Conservation (phyloP, 163 green algal genomes). For the Scenedesmus sp. region DNA sequence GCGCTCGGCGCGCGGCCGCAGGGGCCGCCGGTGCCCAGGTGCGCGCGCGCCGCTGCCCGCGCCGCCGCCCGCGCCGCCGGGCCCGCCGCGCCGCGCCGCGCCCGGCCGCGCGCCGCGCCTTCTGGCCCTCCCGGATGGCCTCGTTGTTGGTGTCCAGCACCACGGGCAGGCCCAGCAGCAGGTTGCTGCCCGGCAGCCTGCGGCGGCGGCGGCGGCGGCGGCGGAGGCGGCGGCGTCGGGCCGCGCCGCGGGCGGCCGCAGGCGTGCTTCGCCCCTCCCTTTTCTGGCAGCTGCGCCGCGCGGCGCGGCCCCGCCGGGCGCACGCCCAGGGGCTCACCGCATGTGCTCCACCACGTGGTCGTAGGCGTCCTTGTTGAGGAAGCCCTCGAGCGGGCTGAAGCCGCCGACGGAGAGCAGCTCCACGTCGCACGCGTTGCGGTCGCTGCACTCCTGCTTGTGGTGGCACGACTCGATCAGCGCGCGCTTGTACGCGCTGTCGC, state of each 20-base stretch:
- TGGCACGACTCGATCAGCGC: conserved; percentile 61
- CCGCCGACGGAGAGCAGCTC: conserved; percentile 77
- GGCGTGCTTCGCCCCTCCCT: neutral
- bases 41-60: no score
- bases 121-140: conserved; percentile 59
- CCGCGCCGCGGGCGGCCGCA: neutral
- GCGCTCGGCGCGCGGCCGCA: no score
- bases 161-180: conserved; percentile 77
- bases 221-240: neutral
- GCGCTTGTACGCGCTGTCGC: conserved; percentile 32
- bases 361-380: conserved; percentile 74
- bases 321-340: conserved; percentile 34
- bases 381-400: conserved; percentile 76
- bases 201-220: neutral
- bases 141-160: conserved; percentile 77
- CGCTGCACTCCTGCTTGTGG: conserved; percentile 65
- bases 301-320: neutral
- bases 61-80: no score
- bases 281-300: neutral
- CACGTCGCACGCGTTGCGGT: conserved; percentile 81
- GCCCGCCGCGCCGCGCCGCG: no score
- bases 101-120: no score
- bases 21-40: no score
- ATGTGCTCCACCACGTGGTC: conserved; percentile 70
- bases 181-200: conserved; percentile 63